Conservation (phyloP, 768 basidiomycete genomes). For the Kockovaella imperatae region DNA sequence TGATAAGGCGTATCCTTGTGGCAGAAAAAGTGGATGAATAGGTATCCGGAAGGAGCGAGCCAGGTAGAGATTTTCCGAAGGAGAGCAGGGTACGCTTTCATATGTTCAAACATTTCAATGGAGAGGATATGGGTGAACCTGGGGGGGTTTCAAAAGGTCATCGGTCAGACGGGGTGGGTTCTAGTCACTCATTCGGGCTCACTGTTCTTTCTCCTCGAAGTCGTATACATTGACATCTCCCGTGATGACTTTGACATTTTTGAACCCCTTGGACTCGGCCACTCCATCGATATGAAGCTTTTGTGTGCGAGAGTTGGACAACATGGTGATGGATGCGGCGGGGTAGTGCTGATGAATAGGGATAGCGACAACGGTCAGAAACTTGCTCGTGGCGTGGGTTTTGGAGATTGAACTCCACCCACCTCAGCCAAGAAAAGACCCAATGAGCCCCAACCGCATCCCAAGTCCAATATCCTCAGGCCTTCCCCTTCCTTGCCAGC, state of each 20-base stretch:
- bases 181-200: conserved; percentile 7
- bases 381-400: not conserved
- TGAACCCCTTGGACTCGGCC: conserved; percentile 51
- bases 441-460: conserved; percentile 70
- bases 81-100: conserved; percentile 64
- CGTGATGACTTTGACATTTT: conserved; percentile 60
- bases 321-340: conserved; percentile 55
- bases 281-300: conserved; percentile 56
- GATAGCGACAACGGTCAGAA: not conserved
- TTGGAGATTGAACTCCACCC: conserved; percentile 7
- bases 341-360: conserved; percentile 55
- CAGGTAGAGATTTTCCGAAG: conserved; percentile 59
- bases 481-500: conserved; percentile 49
- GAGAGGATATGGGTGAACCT: conserved; percentile 66
- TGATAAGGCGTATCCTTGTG: conserved; percentile 60
- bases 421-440: conserved; percentile 60
- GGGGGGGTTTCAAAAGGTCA: not conserved
- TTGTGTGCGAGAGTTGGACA: conserved; percentile 64
- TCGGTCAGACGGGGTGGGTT: not conserved
- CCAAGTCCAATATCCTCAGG: conserved; percentile 59
- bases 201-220: conserved; percentile 52
- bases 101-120: conserved; percentile 68
- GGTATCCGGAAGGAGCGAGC: conserved; percentile 54
- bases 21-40: conserved; percentile 68
- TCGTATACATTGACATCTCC: conserved; percentile 61